Evolutionary conservation across 768 basidiomycete species (phyloP), one percentile per base, ranked within the genome.

Genomic region (Mycena crocata): DNA sequence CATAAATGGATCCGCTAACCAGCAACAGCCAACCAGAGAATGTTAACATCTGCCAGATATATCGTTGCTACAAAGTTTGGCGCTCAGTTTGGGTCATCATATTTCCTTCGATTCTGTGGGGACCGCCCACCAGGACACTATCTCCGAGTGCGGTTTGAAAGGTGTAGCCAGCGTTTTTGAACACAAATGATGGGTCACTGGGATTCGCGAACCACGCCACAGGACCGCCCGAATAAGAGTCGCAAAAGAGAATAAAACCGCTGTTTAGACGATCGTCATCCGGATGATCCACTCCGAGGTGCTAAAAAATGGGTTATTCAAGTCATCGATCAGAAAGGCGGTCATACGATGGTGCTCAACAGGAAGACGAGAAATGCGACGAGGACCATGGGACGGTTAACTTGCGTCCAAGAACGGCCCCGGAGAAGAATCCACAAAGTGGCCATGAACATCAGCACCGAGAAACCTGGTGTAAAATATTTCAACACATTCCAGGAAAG

Each of bases 401-500:
- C 32, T 8, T 44, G 37, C 13, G 35, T 24, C 12, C 57, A 57
- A 10, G 57, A 37, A 12, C 35, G 67, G 23, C 57, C 57, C 28
- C 48, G 55, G 8, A 63, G 35, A n/a, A 80, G 37, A 1, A 63
- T 71, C 70, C 74, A 76, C 14, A 81, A 45, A 1, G 78, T 77
- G 3, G 69, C 72, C 9, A 72, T 70, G 63, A 78, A 81, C 80
- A 81, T 80, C 40, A 80, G 57, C 30, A 79, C 34, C 6, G 79
- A 81, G 59, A 80, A 78, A 0, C 80, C 80, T 81, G 45, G 5
- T 10, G 52, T 21, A 30, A 1, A 45, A 24, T 40, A 17, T 6
- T 40, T 31, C 19, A 17, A 21, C 15, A n/a, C 15, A 40, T 6
- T 40, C 21, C 28, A 8, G 26, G 21, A 26, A 5, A 26, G 21